Evolutionary conservation across 495 filamentous ascomycete genomes (phyloP), one percentile per base, ranked within the genome.

Genomic region (Penicillium canariense): DNA sequence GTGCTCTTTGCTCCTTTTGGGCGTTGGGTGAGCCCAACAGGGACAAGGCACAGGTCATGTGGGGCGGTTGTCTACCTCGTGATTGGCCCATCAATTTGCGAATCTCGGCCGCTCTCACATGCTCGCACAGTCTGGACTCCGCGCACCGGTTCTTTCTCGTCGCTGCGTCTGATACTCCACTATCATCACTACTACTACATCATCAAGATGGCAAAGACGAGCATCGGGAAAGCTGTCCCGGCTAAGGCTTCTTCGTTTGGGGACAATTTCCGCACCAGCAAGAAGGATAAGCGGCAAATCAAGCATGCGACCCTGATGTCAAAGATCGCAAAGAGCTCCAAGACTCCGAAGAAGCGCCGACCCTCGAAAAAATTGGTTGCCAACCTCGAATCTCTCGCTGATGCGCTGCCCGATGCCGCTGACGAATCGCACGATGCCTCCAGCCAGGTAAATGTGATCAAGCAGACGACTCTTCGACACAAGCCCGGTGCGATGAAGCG

Each of bases 401-500:
- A 88, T 66, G 90, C 89, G 1, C 73, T 97, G 14, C 88, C 89
- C 2, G 83, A 85, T 8, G 62, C 70, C n/a, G 70, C 73, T 14
- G 50, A 68, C 1, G 60, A 70, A 30, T 52, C 62, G 44, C 66
- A 62, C 36, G 68, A 71, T 53, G 58, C 58, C 3, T 62, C 59
- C 36, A 77, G 60, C 30, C 72, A 77, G 40, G 63, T 63, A 14
- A 75, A 74, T 50, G 79, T 82, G 56, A 81, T 89, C 47, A 77
- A 82, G 53, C 84, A 86, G 38, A 86, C 84, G 72, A 89, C 84
- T 40, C 59, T 97, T 50, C 85, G 80, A 64, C 82, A 78, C 48
- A 71, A 85, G 46, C 89, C 88, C 0, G 92, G 93, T 0, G 89
- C 90, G 12, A 76, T 89, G 75, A 96, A 91, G 80, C 78, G 83